A percentile compares a stretch with the other conserved stretches of the same genome.
Evolutionary conservation across 805 yeast genomes (phyloP).

Genomic region (Metschnikowia matae): DNA sequence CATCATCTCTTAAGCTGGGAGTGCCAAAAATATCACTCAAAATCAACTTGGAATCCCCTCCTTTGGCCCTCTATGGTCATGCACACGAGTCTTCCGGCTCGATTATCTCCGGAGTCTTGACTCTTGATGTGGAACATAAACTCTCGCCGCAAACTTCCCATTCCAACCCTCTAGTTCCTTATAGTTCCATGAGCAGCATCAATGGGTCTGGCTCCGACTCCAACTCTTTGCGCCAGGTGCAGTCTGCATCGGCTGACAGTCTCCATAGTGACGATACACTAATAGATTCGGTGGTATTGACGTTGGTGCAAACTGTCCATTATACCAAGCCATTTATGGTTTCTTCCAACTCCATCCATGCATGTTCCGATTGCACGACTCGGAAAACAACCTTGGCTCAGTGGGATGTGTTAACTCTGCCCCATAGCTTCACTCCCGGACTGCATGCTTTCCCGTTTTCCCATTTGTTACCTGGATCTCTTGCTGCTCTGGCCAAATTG

Average conservation of each 20-base stretch:
- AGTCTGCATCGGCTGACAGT: conserved; percentile 1
- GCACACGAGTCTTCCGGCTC: conserved; percentile 82
- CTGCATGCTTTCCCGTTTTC: conserved; percentile 90
- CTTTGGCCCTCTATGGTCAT: conserved; percentile 77
- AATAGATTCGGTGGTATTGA: conserved; percentile 55
- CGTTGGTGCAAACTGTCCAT: conserved; percentile 67
- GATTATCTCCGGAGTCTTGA: conserved; percentile 73
- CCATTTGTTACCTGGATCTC: conserved; percentile 78
- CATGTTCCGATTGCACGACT: conserved; percentile 57
- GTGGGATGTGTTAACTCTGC: conserved; percentile 77
- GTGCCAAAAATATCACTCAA: conserved; percentile 37
- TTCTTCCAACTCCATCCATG: conserved; percentile 42
- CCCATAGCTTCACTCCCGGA: conserved; percentile 58
- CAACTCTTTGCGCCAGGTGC: conserved; percentile 1
- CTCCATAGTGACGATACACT: background rate
- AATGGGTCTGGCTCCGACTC: background rate
- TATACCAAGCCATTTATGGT: conserved; percentile 65
- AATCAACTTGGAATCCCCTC: conserved; percentile 82
- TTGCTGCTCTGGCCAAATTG: conserved; percentile 75
- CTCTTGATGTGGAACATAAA: conserved; percentile 32
- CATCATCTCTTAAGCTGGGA: conserved; percentile 19
- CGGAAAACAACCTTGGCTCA: conserved; percentile 63
- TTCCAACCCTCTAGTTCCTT: conserved; percentile 4
- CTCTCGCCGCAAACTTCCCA: background rate
- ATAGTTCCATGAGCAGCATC: conserved; percentile 4